Conservation (phyloP, 2,329 filamentous ascomycete species). For the Rhinocladiella mackenziei region DNA sequence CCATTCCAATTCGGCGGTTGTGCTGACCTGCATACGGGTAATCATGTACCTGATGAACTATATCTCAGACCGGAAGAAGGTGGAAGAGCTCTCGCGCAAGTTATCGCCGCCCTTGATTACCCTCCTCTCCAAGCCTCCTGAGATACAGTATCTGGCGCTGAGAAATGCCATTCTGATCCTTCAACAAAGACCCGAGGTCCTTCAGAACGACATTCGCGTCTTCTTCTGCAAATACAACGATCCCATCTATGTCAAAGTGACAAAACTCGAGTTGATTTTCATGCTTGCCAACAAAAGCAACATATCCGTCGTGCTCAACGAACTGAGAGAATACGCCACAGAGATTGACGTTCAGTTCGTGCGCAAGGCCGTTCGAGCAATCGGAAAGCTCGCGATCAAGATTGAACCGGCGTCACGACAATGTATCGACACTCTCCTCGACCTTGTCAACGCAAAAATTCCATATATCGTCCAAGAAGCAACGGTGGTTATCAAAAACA, state of each 20-base stretch:
- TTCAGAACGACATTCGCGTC: constrained; percentile 93
- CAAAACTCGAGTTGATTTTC: constrained; percentile 96
- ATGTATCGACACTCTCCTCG: constrained; percentile 88
- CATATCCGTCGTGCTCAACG: constrained; percentile 89
- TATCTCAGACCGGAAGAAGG: constrained; percentile 85
- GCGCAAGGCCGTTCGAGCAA: constrained; percentile 92
- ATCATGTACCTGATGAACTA: constrained; percentile 99
- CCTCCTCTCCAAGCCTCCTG: constrained; percentile 87
- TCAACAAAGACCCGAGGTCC: constrained; percentile 84
- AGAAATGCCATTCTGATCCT: constrained; percentile 91
- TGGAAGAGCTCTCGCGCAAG: constrained; percentile 82
- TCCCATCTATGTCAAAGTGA: constrained; percentile 98
- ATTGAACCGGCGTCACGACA: constrained; percentile 88
- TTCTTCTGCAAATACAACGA: constrained; percentile 99
- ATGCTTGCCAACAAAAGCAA: constrained; percentile 96
- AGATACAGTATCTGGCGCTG: constrained; percentile 96
- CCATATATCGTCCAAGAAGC: constrained; percentile 99
- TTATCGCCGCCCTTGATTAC: constrained; percentile 93
- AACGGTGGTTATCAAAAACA: constrained; percentile 97
- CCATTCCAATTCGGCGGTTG: constrained; percentile 94
- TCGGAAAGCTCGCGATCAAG: constrained; percentile 97
- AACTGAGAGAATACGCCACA: constrained; percentile 90
- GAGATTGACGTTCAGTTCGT: constrained; percentile 99
- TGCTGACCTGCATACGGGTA: constrained; percentile 91
- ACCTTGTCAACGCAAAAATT: constrained; percentile 94